These are phyloP conservation scores for Hyphodiscus sp. DNA, from an alignment of 2,329 filamentous ascomycete species.

Conservation along the genomic window DNA sequence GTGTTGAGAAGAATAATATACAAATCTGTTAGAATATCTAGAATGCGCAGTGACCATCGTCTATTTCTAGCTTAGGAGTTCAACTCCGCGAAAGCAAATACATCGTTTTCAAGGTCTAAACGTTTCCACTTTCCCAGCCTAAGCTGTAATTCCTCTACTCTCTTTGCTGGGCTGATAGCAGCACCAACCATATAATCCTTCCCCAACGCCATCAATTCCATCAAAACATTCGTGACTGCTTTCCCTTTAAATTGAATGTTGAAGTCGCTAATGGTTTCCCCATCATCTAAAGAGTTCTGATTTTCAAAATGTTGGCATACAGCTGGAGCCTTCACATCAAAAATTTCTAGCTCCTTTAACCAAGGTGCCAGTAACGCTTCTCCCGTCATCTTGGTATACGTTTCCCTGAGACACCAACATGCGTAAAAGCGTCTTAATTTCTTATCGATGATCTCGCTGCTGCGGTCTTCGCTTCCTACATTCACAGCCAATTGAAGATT, in stretches of 20 bases:
- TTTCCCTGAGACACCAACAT: constrained; percentile 73
- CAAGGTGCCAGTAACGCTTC: constrained; percentile 69
- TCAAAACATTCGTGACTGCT: constrained; percentile 23
- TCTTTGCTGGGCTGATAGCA: constrained; percentile 14
- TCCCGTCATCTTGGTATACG: constrained; percentile 77
- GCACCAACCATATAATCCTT: constrained; percentile 27
- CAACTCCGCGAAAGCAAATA: constrained; percentile 20
- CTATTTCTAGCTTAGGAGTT: background rate
- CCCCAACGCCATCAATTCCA: constrained; percentile 26
- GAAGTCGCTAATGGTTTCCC: constrained; percentile 17
- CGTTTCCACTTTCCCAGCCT: constrained; percentile 12
- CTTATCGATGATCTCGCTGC: constrained; percentile 42
- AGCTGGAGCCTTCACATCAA: constrained; percentile 39
- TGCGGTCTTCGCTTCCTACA: constrained; percentile 2
- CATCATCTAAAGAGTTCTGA: constrained; percentile 15
- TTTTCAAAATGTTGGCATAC: constrained; percentile 7
- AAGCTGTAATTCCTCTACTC: constrained; percentile 1
- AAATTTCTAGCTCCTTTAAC: constrained; percentile 65
- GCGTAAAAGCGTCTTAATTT: constrained; percentile 68
- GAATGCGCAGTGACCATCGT: too few species aligned
- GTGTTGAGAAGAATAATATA: too few species aligned
- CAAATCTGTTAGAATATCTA: too few species aligned
- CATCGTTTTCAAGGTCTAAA: constrained; percentile 22
- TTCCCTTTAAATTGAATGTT: constrained; percentile 22
- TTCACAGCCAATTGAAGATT: constrained; percentile 11